Conservation (phyloP, 306 rosid genomes). For the Casuarina cunninghamiana region DNA sequence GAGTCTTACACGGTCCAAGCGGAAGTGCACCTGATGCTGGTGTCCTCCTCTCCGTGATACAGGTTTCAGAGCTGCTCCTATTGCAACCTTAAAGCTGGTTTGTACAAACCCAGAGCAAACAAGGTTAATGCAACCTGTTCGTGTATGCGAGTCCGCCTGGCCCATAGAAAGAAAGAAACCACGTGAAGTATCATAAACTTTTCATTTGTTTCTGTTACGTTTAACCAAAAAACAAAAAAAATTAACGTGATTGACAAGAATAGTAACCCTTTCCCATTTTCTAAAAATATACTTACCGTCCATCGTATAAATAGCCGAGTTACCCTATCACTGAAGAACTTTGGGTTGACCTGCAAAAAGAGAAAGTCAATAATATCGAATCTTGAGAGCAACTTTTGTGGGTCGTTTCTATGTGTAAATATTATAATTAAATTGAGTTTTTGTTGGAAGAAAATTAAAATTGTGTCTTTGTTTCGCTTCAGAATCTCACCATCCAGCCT, state of each 20-base stretch:
- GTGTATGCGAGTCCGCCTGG: constrained; percentile 52
- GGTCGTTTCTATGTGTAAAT: too few relatives aligned
- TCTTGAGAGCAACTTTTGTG: too few relatives aligned
- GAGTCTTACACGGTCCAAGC: constrained; percentile 41
- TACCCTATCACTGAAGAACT: constrained; percentile 47
- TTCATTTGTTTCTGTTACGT: too few relatives aligned
- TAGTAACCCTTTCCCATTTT: not conserved
- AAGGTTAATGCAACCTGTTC: constrained; percentile 73
- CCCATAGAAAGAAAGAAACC: not conserved
- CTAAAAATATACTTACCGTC: constrained; percentile 53
- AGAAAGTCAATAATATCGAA: not conserved
- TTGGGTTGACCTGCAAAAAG: constrained; percentile 53
- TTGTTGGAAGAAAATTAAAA: not conserved
- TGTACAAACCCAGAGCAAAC: constrained; percentile 66
- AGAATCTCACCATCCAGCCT: constrained; percentile 60
- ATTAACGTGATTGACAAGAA: too few relatives aligned
- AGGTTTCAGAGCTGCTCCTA: constrained; percentile 47
- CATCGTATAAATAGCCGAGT: constrained; percentile 46
- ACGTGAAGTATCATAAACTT: not conserved
- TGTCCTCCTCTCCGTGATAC: constrained; percentile 17
- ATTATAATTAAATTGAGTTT: too few relatives aligned
- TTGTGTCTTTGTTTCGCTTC: not conserved
- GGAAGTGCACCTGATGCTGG: constrained; percentile 36
- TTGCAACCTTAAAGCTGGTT: constrained; percentile 28
- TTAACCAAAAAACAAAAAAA: too few relatives aligned